These are phyloP conservation scores for Brettanomyces naardenensis DNA, from an alignment of 805 yeast species.

Conservation along the genomic window DNA sequence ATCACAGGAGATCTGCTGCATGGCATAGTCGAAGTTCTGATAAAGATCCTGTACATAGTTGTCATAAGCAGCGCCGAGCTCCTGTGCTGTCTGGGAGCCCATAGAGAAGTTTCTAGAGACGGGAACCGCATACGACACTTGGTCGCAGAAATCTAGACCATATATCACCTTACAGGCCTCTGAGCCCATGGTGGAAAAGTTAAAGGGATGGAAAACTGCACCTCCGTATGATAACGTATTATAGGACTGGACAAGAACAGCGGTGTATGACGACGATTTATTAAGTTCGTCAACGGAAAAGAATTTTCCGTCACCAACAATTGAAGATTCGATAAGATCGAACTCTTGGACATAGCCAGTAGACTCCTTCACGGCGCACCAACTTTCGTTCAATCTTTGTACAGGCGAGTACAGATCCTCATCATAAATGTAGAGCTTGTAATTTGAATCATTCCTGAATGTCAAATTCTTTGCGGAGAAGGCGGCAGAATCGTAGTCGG, in stretches of 20 bases:
- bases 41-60: conserved; percentile 46
- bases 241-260: conserved; percentile 50
- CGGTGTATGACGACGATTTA: conserved; percentile 53
- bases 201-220: conserved; percentile 45
- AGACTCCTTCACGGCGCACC: conserved; percentile 61
- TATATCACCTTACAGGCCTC: conserved; percentile 67
- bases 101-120: conserved; percentile 22
- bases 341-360: conserved; percentile 1
- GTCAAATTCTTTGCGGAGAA: conserved; percentile 42
- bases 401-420: conserved; percentile 30
- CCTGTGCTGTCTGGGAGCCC: conserved; percentile 23
- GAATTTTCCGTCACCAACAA: conserved; percentile 29
- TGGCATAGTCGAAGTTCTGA: conserved; percentile 62
- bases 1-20: conserved; percentile 74
- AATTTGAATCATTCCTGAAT: conserved; percentile 10
- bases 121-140: conserved; percentile 87
- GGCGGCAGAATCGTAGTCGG: conserved; percentile 62
- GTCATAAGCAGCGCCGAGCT: conserved; percentile 51
- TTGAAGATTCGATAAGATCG: conserved; percentile 16
- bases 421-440: conserved; percentile 41
- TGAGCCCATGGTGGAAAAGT: conserved; percentile 46
- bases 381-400: conserved; percentile 39
- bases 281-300: conserved; percentile 57
- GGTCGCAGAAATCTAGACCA: conserved; percentile 66
- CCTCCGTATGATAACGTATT: conserved; percentile 43